Evolutionary conservation across 2,329 filamentous ascomycete genomes (phyloP).

Genomic region (Coniochaeta sp.): DNA sequence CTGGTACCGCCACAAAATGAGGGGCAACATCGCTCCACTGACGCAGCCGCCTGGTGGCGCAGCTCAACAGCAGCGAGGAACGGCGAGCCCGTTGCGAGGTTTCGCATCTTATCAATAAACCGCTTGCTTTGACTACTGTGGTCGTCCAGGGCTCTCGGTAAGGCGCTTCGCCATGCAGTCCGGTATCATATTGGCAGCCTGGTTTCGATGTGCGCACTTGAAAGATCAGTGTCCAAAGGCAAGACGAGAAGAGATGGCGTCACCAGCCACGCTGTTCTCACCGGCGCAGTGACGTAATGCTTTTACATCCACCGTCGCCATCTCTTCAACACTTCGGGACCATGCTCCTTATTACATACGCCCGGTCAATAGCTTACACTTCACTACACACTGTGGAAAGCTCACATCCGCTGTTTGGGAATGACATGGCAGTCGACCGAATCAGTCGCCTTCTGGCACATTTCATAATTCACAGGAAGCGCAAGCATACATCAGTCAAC

Average conservation of each 20-base stretch:
- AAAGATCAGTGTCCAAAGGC: neutral
- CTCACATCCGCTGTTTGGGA: too few relatives aligned
- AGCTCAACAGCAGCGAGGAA: neutral
- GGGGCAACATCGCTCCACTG: neutral
- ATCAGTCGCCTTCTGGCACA: too few relatives aligned
- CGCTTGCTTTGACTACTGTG: neutral
- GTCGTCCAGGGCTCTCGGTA: neutral
- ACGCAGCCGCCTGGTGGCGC: neutral
- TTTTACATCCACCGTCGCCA: neutral
- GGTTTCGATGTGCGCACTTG: neutral
- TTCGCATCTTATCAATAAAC: neutral
- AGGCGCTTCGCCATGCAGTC: neutral
- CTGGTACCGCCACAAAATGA: neutral
- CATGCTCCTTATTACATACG: too few relatives aligned
- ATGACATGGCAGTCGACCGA: too few relatives aligned
- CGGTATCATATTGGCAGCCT: too few relatives aligned
- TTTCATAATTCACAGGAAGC: neutral
- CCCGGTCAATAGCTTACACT: too few relatives aligned
- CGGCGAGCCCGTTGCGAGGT: neutral
- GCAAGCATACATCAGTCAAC: neutral
- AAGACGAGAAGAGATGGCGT: neutral
- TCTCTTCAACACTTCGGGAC: too few relatives aligned
- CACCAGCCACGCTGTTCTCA: neutral
- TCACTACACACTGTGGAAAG: too few relatives aligned
- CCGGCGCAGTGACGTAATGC: neutral